A percentile compares a stretch with the other conserved stretches of the same genome.
These are phyloP conservation scores for Penstemon davidsonii DNA, from an alignment of 257 asterid genomes.

Conservation along the genomic window DNA sequence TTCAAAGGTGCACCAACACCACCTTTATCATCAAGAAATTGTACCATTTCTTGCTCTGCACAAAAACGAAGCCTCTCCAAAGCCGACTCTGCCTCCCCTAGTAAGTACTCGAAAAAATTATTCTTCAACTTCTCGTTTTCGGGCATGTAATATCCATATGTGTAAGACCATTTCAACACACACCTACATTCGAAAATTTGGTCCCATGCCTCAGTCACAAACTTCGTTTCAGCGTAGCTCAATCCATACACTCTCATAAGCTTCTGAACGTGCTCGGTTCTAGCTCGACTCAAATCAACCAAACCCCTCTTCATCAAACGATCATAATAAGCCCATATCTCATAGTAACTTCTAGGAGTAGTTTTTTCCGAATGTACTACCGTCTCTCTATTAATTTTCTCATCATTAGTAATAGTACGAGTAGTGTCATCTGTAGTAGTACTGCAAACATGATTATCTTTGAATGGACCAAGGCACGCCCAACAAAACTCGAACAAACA, in stretches of 20 bases:
- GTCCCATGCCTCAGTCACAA: slow-evolving; percentile 40
- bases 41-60: slow-evolving; percentile 35
- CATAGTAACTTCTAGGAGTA: slow-evolving; percentile 31
- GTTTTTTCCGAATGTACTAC: slow-evolving; percentile 19
- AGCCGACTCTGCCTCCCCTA: slow-evolving; percentile 42
- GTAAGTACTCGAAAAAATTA: slow-evolving; percentile 40
- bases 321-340: slow-evolving; percentile 35
- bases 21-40: neutral
- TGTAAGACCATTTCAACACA: slow-evolving; percentile 50
- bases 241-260: neutral
- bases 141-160: slow-evolving; percentile 39
- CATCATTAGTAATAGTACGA: no score
- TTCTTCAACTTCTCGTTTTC: neutral
- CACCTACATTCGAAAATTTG: slow-evolving; percentile 59
- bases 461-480: slow-evolving; percentile 27
- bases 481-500: slow-evolving; percentile 40
- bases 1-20: no score
- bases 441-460: neutral
- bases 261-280: neutral
- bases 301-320: slow-evolving; percentile 26
- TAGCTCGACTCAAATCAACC: slow-evolving; percentile 4
- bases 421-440: neutral
- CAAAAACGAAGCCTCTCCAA: slow-evolving; percentile 50
- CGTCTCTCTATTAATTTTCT: neutral
- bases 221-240: neutral